Conservation (phyloP, 1,139 yeast genomes). For the Kluyveromyces marxianus region DNA sequence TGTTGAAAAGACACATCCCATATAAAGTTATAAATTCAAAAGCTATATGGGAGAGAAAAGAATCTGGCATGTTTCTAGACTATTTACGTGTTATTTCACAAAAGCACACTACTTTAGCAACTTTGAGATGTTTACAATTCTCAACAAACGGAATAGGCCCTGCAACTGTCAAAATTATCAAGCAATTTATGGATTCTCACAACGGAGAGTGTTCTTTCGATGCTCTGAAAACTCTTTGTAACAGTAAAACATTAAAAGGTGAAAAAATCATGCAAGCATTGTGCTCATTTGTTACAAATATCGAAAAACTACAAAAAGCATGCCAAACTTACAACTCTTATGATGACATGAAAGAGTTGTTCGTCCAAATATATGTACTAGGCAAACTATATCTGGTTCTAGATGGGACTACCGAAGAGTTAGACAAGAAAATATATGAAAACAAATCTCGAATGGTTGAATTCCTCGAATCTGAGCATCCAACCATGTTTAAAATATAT, state of each 20-base stretch:
- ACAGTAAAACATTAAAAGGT: neutral
- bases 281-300: constrained; percentile 13
- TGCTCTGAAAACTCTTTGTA: constrained; percentile 13
- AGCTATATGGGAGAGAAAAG: constrained; percentile 74
- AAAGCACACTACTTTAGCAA: constrained; percentile 51
- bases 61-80: constrained; percentile 57
- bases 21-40: constrained; percentile 64
- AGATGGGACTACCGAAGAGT: constrained; percentile 4
- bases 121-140: constrained; percentile 46
- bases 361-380: constrained; percentile 25
- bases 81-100: constrained; percentile 55
- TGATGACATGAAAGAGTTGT: constrained; percentile 21
- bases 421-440: neutral
- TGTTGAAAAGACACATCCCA: constrained; percentile 50
- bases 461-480: constrained; percentile 14
- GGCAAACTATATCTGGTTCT: constrained; percentile 16
- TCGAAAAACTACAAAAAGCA: constrained; percentile 17
- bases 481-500: constrained; percentile 40
- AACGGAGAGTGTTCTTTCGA: constrained; percentile 10
- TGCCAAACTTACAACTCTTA: neutral
- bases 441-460: neutral
- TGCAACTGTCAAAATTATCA: constrained; percentile 39
- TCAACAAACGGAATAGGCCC: constrained; percentile 70
- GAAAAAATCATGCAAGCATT: neutral
- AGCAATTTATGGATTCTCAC: constrained; percentile 16